Evolutionary conservation across 208 protist genomes (phyloP).

Genomic region (Wallacemonas sp.): DNA sequence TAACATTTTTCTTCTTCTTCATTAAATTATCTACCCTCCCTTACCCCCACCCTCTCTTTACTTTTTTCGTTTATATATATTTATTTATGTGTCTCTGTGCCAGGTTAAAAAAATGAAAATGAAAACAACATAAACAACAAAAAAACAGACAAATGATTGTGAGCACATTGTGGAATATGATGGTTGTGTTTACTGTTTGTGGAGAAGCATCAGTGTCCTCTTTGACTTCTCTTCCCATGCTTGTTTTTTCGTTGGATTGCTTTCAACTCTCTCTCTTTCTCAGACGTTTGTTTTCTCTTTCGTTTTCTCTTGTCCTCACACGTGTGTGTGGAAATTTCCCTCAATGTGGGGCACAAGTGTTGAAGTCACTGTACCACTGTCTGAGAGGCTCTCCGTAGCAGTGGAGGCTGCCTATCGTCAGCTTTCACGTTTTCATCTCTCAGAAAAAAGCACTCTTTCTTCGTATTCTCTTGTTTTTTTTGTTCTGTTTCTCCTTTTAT

Average conservation of each 20-base stretch:
- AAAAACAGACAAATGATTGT: too few relatives aligned
- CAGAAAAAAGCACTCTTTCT: background rate
- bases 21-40: background rate
- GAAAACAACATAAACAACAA: too few relatives aligned
- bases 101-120: too few relatives aligned
- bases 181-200: too few relatives aligned
- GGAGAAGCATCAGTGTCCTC: too few relatives aligned
- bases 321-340: background rate
- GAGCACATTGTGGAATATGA: too few relatives aligned
- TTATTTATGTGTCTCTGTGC: conserved; percentile 12
- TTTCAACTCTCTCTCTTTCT: conserved; percentile 1
- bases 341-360: background rate
- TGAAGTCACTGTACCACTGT: background rate
- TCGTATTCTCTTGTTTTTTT: conserved; percentile 3
- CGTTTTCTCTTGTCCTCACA: background rate
- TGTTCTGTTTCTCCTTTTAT: conserved; percentile 5
- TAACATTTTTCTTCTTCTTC: background rate
- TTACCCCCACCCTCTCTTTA: conserved; percentile 2
- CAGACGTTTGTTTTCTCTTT: conserved; percentile 18
- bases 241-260: too few relatives aligned
- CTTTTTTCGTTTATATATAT: background rate
- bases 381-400: conserved; percentile 3
- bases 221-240: background rate
- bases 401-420: background rate
- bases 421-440: background rate